These are phyloP conservation scores for Solioccasus polychromus DNA, from an alignment of 768 basidiomycete species.

Conservation along the genomic window DNA sequence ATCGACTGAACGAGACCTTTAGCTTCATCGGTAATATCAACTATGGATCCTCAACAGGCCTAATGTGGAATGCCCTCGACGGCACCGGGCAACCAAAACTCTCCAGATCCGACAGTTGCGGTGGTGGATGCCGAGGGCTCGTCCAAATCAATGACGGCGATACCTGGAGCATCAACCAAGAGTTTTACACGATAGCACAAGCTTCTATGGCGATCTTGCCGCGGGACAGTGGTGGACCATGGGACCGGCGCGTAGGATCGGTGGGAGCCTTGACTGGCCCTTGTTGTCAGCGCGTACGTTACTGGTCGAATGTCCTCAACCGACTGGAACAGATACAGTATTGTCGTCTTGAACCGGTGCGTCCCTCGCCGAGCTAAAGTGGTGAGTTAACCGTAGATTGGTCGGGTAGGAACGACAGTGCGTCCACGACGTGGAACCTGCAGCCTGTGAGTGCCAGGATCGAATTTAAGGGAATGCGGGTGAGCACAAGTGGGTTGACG, in stretches of 20 bases:
- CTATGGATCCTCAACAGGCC: conserved; percentile 38
- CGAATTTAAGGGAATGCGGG: conserved; percentile 61
- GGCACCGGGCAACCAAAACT: conserved; percentile 60
- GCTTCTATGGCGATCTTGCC: conserved; percentile 72
- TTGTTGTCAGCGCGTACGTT: conserved; percentile 65
- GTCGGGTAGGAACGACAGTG: conserved; percentile 43
- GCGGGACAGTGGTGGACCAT: conserved; percentile 64
- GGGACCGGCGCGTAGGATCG: conserved; percentile 64
- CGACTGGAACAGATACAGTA: conserved; percentile 63
- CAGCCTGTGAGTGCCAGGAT: conserved; percentile 56
- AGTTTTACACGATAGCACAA: conserved; percentile 76
- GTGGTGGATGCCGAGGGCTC: conserved; percentile 62
- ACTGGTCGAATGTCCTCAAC: conserved; percentile 50
- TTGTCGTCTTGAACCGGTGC: conserved; percentile 73
- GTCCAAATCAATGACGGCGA: conserved; percentile 65
- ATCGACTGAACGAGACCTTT: conserved; percentile 13
- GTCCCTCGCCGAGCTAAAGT: too few species aligned
- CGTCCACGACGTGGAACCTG: conserved; percentile 52
- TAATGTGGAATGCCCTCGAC: conserved; percentile 80
- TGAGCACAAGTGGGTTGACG: conserved; percentile 23
- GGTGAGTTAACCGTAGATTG: too few species aligned
- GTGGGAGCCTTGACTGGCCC: conserved; percentile 52
- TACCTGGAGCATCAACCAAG: conserved; percentile 65
- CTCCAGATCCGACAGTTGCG: conserved; percentile 63
- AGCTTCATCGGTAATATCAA: conserved; percentile 39